Percentiles rank a stretch among this genome's conserved stretches.
These are phyloP conservation scores for Wallacemonas sp. DNA, from an alignment of 208 protist species.

Conservation along the genomic window DNA sequence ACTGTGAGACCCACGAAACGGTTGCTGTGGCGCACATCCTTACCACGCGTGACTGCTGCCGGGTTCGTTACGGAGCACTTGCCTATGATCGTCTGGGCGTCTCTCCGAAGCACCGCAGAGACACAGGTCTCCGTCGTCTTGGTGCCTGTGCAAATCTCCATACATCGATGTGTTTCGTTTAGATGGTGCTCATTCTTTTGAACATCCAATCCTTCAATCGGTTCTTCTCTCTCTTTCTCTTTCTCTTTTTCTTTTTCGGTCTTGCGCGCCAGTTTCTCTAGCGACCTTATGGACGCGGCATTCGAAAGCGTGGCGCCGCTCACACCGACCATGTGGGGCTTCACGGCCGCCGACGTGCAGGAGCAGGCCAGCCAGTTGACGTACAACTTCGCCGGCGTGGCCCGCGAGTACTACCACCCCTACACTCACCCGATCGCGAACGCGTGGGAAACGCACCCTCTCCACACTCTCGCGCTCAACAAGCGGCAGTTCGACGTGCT, in stretches of 20 bases:
- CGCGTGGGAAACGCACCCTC: conserved; percentile 53
- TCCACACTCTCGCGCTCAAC: conserved; percentile 58
- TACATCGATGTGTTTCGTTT: no score
- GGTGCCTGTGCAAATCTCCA: no score
- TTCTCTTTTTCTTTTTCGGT: conserved; percentile 6
- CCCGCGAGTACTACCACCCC: conserved; percentile 46
- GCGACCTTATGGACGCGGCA: no score
- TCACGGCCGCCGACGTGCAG: conserved; percentile 48
- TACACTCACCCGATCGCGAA: conserved; percentile 59
- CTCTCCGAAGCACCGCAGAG: background rate
- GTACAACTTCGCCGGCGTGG: conserved; percentile 69
- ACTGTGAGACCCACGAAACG: no score
- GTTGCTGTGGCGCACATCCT: no score
- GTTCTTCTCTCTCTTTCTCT: conserved; percentile 22
- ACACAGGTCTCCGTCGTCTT: conserved; percentile 9
- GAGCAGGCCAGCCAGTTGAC: conserved; percentile 53
- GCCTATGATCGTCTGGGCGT: background rate
- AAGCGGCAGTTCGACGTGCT: conserved; percentile 84
- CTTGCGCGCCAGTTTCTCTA: no score
- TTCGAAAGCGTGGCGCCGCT: conserved; percentile 43
- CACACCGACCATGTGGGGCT: conserved; percentile 71
- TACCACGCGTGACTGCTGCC: no score
- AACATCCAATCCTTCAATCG: no score
- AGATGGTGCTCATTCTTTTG: no score
- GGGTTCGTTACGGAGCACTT: no score